Conservation (phyloP, 192 early-diverging fungal species). For the Coemansia sp. region DNA sequence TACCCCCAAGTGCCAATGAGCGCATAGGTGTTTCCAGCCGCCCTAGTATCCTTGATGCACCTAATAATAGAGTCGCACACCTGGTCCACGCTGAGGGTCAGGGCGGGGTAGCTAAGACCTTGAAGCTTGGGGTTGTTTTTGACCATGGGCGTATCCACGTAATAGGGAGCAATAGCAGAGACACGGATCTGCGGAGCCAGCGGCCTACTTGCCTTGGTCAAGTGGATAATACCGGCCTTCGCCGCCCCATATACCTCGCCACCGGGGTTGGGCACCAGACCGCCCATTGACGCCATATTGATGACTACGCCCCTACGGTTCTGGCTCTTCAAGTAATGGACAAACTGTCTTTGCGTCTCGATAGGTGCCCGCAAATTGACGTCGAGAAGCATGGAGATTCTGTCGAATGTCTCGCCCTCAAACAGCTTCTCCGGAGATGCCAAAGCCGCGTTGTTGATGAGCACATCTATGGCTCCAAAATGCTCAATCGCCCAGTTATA, state of each 20-base stretch:
- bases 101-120: constrained; percentile 20
- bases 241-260: constrained; percentile 43
- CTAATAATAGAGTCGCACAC: constrained; percentile 20
- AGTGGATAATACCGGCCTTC: constrained; percentile 30
- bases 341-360: constrained; percentile 29
- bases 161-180: constrained; percentile 34
- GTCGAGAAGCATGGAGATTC: constrained; percentile 3
- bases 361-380: constrained; percentile 39
- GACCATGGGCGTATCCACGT: constrained; percentile 41
- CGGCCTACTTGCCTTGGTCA: constrained; percentile 25
- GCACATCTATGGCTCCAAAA: constrained; percentile 24
- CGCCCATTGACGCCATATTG: constrained; percentile 41
- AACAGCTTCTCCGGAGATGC: constrained; percentile 23
- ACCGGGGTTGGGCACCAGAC: constrained; percentile 26
- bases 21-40: constrained; percentile 22
- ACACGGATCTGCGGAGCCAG: constrained; percentile 27
- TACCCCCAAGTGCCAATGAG: constrained; percentile 23
- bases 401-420: constrained; percentile 22
- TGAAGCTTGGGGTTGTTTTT: constrained; percentile 36
- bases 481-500: constrained; percentile 3
- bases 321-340: background rate
- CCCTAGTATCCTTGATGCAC: constrained; percentile 9
- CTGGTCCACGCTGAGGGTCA: constrained; percentile 31
- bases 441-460: constrained; percentile 38
- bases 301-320: constrained; percentile 14